Evolutionary conservation across 2,329 filamentous ascomycete species (phyloP), one percentile per base, ranked within the genome.

Genomic region (Neopestalotiopsis sp.): DNA sequence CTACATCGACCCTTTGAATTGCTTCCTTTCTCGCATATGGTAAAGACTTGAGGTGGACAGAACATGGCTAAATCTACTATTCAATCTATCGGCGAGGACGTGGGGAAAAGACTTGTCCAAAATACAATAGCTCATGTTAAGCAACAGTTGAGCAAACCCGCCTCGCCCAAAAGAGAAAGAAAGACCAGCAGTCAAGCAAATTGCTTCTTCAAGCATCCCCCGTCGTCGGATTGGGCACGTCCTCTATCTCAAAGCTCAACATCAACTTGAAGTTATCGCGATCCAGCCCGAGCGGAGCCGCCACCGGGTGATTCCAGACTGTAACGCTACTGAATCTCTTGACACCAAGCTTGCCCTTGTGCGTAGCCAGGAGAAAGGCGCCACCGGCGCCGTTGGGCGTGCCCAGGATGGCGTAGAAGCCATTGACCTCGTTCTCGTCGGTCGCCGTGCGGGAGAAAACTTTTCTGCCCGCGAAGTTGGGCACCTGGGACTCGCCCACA

Each of bases 291-390:
- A 62, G 6, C 9, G n/a, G 5, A 12, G 28, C 6, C 24, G 24
- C 12, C 10, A 30, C 38, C 28, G 59, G 59, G 63, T 56, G 63
- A n/a, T 65, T 65, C 63, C 63, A 52, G 40, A 65, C 63, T n/a
- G 40, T 13, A 45, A 56, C 42, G 45, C n/a, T 52, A 7, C 4
- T 52, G 38, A 65, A 24, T 28, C 63, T 17, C 52, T 65, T 52
- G 42, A 65, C 14, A 6, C 38, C 63, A 17, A 65, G 7, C 13
- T 28, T 49, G 40, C 17, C n/a, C 62, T 65, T 65, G 32, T 65
- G 62, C 17, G 62, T 49, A 38, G 62, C 62, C n/a, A 65, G 40
- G 20, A 65, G 62, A 24, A 20, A 65, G 7, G 13, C 62, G 30
- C 34, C 49, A 10, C 34, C 34, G 10, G 14, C 62, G 20, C 62